phyloP scores from a whole-genome alignment of 352 stramenopile genomes.

The Globisporangium iwayamae region DNA sequence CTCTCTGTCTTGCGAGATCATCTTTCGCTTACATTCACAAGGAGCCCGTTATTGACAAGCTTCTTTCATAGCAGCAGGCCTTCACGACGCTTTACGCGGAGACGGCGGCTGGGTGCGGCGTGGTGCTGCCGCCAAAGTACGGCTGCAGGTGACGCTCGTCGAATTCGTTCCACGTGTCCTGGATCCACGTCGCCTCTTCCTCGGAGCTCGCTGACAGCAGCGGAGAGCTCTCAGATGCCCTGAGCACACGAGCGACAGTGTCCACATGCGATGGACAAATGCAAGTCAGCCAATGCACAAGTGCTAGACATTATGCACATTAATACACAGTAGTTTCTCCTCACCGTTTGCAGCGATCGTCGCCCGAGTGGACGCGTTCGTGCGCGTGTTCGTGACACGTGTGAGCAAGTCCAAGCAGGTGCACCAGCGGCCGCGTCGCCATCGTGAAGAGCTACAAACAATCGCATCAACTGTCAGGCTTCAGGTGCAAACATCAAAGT shows the following conservation, averaged over 20 bases:
- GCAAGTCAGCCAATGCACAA: not conserved
- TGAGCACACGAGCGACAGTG: not conserved
- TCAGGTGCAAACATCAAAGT: too few relatives aligned
- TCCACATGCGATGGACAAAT: not conserved
- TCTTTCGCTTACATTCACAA: too few relatives aligned
- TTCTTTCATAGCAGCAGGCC: not conserved
- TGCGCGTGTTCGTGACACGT: constrained; percentile 24
- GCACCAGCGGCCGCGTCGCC: constrained; percentile 23
- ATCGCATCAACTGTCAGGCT: too few relatives aligned
- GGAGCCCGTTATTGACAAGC: too few relatives aligned
- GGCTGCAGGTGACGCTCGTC: constrained; percentile 70
- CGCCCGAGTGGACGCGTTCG: constrained; percentile 8
- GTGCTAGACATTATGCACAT: not conserved
- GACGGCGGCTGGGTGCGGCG: constrained; percentile 11
- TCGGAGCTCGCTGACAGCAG: constrained; percentile 25
- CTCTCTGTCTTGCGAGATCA: too few relatives aligned
- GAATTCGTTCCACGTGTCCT: constrained; percentile 50
- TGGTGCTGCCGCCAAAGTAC: constrained; percentile 45
- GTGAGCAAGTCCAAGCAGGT: constrained; percentile 22
- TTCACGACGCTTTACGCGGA: not conserved
- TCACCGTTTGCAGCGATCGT: not conserved
- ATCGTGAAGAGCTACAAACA: constrained; percentile 27
- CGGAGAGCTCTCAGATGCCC: constrained; percentile 16
- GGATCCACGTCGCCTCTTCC: constrained; percentile 36
- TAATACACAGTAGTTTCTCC: not conserved